These are phyloP conservation scores for Filobasidium wieringae DNA, from an alignment of 768 basidiomycete genomes.

Conservation along the genomic window DNA sequence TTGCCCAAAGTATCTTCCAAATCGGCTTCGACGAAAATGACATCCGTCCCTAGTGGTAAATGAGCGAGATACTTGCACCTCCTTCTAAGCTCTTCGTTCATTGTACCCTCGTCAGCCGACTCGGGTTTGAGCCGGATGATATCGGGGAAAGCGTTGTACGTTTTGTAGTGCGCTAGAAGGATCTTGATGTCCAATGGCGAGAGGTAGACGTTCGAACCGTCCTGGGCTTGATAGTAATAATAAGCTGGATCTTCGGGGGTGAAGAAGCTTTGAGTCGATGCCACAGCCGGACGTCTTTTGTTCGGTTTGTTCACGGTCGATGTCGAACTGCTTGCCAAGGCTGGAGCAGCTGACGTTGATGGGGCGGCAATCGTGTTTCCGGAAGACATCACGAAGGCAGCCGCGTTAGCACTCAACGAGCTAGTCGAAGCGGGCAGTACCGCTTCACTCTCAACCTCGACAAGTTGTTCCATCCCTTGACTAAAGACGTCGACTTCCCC, in stretches of 20 bases:
- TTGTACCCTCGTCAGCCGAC: slow-evolving; percentile 43
- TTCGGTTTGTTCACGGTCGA: too few relatives aligned
- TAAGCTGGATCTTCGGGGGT: slow-evolving; percentile 64
- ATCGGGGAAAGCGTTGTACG: slow-evolving; percentile 66
- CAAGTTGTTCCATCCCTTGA: background rate
- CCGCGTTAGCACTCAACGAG: background rate
- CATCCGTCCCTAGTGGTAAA: slow-evolving; percentile 79
- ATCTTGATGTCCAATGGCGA: slow-evolving; percentile 94
- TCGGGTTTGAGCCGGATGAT: slow-evolving; percentile 69
- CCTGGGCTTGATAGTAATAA: slow-evolving; percentile 89
- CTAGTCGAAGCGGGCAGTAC: too few relatives aligned
- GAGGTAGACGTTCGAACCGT: slow-evolving; percentile 80
- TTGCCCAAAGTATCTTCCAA: slow-evolving; percentile 62
- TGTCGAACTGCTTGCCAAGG: too few relatives aligned
- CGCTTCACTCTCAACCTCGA: too few relatives aligned
- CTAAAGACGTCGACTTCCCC: background rate
- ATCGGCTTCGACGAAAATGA: slow-evolving; percentile 85
- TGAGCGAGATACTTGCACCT: slow-evolving; percentile 93
- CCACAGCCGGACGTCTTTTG: background rate
- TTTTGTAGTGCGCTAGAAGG: slow-evolving; percentile 60
- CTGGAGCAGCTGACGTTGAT: background rate
- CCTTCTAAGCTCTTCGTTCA: slow-evolving; percentile 86
- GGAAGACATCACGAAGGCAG: background rate
- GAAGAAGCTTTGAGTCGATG: slow-evolving; percentile 43
- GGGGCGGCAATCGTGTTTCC: background rate